phyloP scores from a whole-genome alignment of 2,329 filamentous ascomycete species.

The Botrytis deweyae region DNA sequence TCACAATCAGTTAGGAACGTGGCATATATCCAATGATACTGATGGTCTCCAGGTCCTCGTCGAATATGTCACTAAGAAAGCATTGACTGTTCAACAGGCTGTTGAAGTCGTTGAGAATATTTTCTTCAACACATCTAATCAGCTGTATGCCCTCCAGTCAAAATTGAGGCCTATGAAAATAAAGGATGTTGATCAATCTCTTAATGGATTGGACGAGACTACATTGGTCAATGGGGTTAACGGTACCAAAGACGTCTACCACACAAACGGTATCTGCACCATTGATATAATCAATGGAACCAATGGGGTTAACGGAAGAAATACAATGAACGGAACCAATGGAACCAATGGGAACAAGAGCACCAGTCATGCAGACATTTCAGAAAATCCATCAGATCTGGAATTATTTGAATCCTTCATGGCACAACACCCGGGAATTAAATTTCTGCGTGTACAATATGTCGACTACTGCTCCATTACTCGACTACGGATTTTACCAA shows the following conservation, averaged over 20 bases:
- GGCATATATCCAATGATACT: not conserved
- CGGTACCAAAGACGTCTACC: not conserved
- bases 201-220: too few species aligned
- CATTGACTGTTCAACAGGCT: conserved; percentile 61
- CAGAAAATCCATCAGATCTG: conserved; percentile 31
- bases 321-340: not conserved
- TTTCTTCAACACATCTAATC: conserved; percentile 74
- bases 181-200: not conserved
- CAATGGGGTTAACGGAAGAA: not conserved
- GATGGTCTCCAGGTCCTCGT: conserved; percentile 55
- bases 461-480: conserved; percentile 72
- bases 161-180: conserved; percentile 35
- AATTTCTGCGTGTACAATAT: conserved; percentile 74
- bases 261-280: not conserved
- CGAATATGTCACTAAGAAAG: conserved; percentile 64
- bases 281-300: not conserved
- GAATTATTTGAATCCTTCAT: conserved; percentile 45
- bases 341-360: not conserved
- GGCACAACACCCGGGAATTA: conserved; percentile 49
- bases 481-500: conserved; percentile 66
- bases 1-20: not conserved
- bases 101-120: conserved; percentile 64
- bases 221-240: not conserved
- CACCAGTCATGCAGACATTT: not conserved
- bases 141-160: conserved; percentile 65